A percentile compares a stretch with the other conserved stretches of the same genome.
These are phyloP conservation scores for Diatrype stigma DNA, from an alignment of 2,329 filamentous ascomycete species.

Conservation along the genomic window DNA sequence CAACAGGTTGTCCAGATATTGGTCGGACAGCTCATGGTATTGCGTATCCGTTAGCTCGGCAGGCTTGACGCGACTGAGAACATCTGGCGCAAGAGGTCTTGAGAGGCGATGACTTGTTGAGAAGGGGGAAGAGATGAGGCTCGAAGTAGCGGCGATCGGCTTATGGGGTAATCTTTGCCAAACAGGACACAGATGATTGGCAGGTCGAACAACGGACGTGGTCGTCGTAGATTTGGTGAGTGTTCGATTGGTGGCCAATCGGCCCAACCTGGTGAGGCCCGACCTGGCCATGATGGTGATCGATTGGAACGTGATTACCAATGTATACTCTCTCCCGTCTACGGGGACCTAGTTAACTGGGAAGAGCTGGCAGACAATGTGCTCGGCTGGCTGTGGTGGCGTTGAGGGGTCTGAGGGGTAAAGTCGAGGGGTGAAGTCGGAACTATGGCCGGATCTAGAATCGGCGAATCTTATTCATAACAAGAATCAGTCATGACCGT, in stretches of 20 bases:
- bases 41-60: conserved; percentile 64
- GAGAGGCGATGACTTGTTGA: conserved; percentile 34
- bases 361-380: too few relatives aligned
- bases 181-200: too few relatives aligned
- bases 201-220: too few relatives aligned
- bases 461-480: too few relatives aligned
- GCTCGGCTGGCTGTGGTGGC: too few relatives aligned
- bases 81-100: conserved; percentile 35
- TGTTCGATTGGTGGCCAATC: conserved; percentile 23
- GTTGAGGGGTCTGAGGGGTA: too few relatives aligned
- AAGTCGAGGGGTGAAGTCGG: too few relatives aligned
- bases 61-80: conserved; percentile 33
- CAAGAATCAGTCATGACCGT: too few relatives aligned
- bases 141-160: neutral
- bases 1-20: conserved; percentile 61
- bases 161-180: conserved; percentile 6
- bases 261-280: conserved; percentile 33
- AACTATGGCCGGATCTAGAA: too few relatives aligned
- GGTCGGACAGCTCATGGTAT: conserved; percentile 75
- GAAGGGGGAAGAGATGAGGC: conserved; percentile 11
- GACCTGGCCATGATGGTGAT: conserved; percentile 26
- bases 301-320: neutral
- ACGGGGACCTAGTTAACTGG: too few relatives aligned
- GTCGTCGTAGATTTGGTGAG: too few relatives aligned
- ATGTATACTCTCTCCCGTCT: too few relatives aligned